These are phyloP conservation scores for Kazachstania sp. DNA, from an alignment of 1,139 yeast species.

Conservation along the genomic window DNA sequence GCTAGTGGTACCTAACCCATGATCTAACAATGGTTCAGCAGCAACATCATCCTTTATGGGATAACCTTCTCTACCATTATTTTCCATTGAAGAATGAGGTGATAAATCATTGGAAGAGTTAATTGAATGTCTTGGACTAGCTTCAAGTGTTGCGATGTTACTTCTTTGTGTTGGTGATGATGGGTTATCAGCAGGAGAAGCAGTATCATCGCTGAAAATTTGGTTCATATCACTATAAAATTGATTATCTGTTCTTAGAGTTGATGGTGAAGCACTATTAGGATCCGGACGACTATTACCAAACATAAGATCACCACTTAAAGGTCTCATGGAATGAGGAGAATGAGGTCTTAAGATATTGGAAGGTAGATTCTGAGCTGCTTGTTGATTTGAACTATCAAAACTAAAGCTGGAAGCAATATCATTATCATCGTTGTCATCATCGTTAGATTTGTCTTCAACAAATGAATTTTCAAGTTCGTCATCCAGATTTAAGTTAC, in stretches of 20 bases:
- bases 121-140: conserved; percentile 6
- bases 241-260: conserved; percentile 27
- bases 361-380: conserved; percentile 27
- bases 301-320: conserved; percentile 4
- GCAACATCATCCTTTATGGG: conserved; percentile 7
- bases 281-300: not conserved
- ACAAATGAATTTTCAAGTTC: conserved; percentile 10
- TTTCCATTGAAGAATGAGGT: conserved; percentile 18
- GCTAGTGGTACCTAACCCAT: conserved; percentile 9
- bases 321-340: conserved; percentile 8
- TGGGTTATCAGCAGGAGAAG: not conserved
- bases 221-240: conserved; percentile 23
- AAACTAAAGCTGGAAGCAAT: conserved; percentile 32
- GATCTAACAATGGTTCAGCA: conserved; percentile 20
- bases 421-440: conserved; percentile 28
- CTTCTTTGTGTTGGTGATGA: not conserved
- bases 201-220: conserved; percentile 9
- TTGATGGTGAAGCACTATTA: conserved; percentile 28
- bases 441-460: conserved; percentile 20
- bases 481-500: conserved; percentile 7
- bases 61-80: conserved; percentile 9
- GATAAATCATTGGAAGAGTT: conserved; percentile 8
- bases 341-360: conserved; percentile 28
- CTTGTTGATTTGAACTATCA: conserved; percentile 21
- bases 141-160: conserved; percentile 4